Base-by-base conservation (phyloP, 2,329 filamentous ascomycete genomes). In the Fusarium sp. region DNA sequence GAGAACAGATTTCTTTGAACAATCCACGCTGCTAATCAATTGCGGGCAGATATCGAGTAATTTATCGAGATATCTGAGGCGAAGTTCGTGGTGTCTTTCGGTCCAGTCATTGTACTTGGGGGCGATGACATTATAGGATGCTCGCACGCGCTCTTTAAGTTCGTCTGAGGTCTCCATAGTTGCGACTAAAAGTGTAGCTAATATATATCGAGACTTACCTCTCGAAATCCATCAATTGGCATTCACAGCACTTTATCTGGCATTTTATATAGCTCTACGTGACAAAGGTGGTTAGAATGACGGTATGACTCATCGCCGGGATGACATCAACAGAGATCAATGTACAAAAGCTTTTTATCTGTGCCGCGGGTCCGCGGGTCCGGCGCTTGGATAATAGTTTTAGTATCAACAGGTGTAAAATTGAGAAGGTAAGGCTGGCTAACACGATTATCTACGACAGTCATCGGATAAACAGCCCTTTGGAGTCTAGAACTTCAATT, bases 71-170 rank as follows among this genome's bases (percentile, higher is more conserved):
- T 67, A 67, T 0, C 7, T 14, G 3, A 20, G 16, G 5, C 64
- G 57, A 14, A 67, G 45, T 5, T 44, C 4, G 12, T 67, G 20
- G 24, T 66, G 63, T 2, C 50, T 55, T 12, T 43, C 46, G 0
- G 68, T 72, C 65, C 68, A 72, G n/a, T 22, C 2, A 12, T 72
- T 72, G 42, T 72, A 72, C 10, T 46, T 57, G 9, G 42, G 34
- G 4, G 63, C 57, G 12, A 68, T 61, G 4, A 27, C 49, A 34
- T 66, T 56, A 6, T 67, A 67, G 8, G 63, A 67, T 12, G 34
- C 30, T 4, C 44, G 44, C 10, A 66, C 30, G 20, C 62, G 63
- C 2, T 62, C 38, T 4, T 67, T 67, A 2, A 66, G 2, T 11
- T 51, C 27, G 4, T 4, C 5, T 10, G 62, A 43, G 10, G 25